These are phyloP conservation scores for Rhodotorula graminis DNA, from an alignment of 768 basidiomycete species.

Conservation along the genomic window DNA sequence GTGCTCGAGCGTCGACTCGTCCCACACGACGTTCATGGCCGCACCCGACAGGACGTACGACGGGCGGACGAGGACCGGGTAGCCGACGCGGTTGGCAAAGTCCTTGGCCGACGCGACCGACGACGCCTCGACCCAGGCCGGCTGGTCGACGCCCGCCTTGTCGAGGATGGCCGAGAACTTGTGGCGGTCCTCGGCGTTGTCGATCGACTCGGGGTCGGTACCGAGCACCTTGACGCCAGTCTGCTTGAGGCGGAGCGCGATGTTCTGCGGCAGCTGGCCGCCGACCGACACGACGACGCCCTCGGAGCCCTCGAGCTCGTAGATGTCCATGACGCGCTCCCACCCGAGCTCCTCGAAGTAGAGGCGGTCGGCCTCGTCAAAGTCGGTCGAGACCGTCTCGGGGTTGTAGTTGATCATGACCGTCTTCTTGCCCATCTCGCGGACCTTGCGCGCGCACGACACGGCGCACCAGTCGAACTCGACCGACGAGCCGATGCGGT, in stretches of 20 bases:
- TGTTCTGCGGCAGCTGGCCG: constrained; percentile 97
- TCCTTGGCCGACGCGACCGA: constrained; percentile 82
- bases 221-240: constrained; percentile 88
- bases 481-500: constrained; percentile 95
- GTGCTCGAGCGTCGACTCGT: constrained; percentile 81
- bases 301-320: constrained; percentile 85
- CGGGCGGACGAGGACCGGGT: constrained; percentile 95
- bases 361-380: constrained; percentile 96
- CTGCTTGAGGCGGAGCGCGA: constrained; percentile 88
- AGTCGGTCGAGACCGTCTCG: constrained; percentile 98
- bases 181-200: constrained; percentile 96
- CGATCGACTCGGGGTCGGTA: constrained; percentile 90
- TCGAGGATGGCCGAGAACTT: constrained; percentile 98
- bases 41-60: constrained; percentile 98
- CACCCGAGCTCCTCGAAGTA: constrained; percentile 98
- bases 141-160: constrained; percentile 90
- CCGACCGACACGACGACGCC: constrained; percentile 97
- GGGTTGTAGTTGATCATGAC: constrained; percentile 99
- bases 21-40: constrained; percentile 95
- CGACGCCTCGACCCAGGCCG: constrained; percentile 88
- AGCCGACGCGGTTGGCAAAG: constrained; percentile 81
- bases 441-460: constrained; percentile 85
- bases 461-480: constrained; percentile 99
- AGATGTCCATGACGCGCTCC: constrained; percentile 99
- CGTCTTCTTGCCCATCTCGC: constrained; percentile 87